phyloP scores from a whole-genome alignment of 2,329 filamentous ascomycete species.

The Aspergillus persii region DNA sequence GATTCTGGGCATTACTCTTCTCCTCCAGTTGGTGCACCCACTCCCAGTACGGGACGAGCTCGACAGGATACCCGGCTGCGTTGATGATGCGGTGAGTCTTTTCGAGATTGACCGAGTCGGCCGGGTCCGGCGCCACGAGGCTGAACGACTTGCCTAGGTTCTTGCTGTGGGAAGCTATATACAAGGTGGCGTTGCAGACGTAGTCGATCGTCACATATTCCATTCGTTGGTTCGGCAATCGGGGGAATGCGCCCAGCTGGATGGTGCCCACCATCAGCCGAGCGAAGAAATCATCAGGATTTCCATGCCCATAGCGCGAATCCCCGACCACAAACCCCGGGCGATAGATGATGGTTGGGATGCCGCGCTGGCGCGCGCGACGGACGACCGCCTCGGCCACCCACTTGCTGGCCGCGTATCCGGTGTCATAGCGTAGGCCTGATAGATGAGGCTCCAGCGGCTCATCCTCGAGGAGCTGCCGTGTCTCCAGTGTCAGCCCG shows the following conservation, averaged over 20 bases:
- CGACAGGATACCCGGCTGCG: neutral
- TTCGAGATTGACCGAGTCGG: neutral
- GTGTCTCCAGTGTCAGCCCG: too few species aligned
- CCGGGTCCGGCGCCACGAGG: too few species aligned
- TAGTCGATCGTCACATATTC: constrained; percentile 1
- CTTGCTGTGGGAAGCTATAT: neutral
- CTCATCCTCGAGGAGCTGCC: too few species aligned
- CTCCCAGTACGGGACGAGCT: neutral
- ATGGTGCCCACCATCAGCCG: too few species aligned
- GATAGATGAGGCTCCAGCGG: too few species aligned
- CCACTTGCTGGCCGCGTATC: neutral
- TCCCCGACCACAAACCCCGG: neutral
- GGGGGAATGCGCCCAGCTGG: neutral
- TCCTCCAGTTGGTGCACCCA: neutral
- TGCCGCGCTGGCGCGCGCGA: neutral
- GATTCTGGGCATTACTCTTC: neutral
- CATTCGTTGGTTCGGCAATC: neutral
- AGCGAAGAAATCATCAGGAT: neutral
- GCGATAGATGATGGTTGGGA: neutral
- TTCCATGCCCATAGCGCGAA: neutral
- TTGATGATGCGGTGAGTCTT: neutral
- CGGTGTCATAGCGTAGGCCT: too few species aligned
- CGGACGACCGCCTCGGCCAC: neutral
- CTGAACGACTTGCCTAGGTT: too few species aligned
- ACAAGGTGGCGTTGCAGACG: neutral